phyloP scores from a whole-genome alignment of 1,139 yeast species.

The Taiozyma sp. region DNA sequence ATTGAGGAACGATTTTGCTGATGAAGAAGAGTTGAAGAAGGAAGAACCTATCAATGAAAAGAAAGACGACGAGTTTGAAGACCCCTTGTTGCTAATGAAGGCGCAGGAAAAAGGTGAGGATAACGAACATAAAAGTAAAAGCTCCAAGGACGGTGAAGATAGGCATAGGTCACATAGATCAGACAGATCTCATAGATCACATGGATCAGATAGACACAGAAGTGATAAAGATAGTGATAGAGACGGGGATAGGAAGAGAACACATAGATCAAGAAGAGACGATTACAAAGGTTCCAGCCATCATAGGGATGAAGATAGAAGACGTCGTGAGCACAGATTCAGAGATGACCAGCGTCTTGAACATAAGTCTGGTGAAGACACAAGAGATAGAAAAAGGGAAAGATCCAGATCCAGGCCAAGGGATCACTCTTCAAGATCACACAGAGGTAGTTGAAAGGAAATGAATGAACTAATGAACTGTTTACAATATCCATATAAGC shows the following conservation, averaged over 20 bases:
- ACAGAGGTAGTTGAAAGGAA: background rate
- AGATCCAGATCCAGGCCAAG: background rate
- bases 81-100: constrained; percentile 18
- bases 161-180: background rate
- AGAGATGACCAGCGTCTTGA: too few species aligned
- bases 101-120: background rate
- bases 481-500: background rate
- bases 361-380: background rate
- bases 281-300: background rate
- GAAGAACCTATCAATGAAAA: background rate
- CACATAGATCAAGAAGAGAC: background rate
- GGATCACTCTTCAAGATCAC: background rate
- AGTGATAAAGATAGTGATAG: background rate
- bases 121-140: background rate
- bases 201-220: background rate
- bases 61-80: constrained; percentile 18
- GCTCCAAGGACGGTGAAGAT: background rate
- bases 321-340: background rate
- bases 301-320: background rate
- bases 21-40: constrained; percentile 4
- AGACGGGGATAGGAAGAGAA: background rate
- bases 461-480: background rate
- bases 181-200: too few species aligned
- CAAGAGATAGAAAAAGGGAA: background rate
- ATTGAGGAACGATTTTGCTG: constrained; percentile 18